These are phyloP conservation scores for Malus fusca DNA, from an alignment of 306 rosid genomes.

Conservation along the genomic window DNA sequence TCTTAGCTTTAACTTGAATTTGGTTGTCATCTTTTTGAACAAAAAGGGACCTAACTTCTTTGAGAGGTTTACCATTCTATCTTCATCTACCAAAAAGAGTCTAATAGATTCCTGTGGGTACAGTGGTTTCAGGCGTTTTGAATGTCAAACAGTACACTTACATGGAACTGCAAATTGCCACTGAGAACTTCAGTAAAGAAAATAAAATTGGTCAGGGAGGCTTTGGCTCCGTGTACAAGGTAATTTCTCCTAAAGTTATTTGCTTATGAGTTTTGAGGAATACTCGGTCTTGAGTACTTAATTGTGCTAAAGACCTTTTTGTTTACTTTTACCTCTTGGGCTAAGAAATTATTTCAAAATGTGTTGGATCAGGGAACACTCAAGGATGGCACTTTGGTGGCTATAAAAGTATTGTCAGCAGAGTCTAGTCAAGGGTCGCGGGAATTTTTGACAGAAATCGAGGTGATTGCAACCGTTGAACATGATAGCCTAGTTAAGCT, in stretches of 20 bases:
- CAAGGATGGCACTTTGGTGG: conserved; percentile 46
- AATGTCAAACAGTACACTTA: conserved; percentile 48
- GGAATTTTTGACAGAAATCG: conserved; percentile 81
- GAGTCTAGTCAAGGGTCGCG: conserved; percentile 57
- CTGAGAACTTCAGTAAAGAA: conserved; percentile 40
- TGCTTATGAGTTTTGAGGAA: neutral
- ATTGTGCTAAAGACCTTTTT: neutral
- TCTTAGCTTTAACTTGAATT: neutral
- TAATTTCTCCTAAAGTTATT: conserved; percentile 9
- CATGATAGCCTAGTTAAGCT: conserved; percentile 77
- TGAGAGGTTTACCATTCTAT: neutral
- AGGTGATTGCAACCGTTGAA: conserved; percentile 55
- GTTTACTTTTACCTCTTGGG: conserved; percentile 1
- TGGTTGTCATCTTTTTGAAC: neutral
- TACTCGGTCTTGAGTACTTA: neutral
- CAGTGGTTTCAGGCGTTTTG: conserved; percentile 47
- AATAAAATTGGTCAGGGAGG: conserved; percentile 82
- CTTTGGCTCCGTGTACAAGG: conserved; percentile 90
- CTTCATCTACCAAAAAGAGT: neutral
- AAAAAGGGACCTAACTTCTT: neutral
- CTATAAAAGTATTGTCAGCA: conserved; percentile 67
- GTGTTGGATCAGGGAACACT: conserved; percentile 46
- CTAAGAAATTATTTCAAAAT: neutral
- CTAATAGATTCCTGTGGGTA: conserved; percentile 1
- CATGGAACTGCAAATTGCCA: conserved; percentile 55